Base-by-base conservation (phyloP, 1,284 basidiomycete species). In the Ustilago curta region DNA sequence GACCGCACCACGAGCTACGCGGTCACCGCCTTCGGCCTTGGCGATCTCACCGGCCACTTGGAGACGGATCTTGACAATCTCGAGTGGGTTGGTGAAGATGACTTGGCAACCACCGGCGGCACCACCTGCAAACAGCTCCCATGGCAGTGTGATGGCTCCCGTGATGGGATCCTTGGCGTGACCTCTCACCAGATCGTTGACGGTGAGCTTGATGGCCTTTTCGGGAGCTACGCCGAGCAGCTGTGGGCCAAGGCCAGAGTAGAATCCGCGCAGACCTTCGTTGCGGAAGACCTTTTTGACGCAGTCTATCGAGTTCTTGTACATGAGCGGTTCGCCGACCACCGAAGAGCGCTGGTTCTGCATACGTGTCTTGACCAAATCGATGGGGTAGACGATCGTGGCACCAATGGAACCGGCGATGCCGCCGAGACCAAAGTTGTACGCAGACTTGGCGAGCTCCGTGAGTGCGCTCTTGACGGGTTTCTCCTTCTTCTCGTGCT, bases 181-280 rank as follows among this genome's bases (percentile, higher is more conserved):
- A 19, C 90, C 88, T 58, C 96, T 91, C 37, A 99, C 89, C 56
- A 97, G 87, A 83, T 98, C 96, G 87, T 99, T 99, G 73, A 99
- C 91, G 3, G 96, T 97, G 19, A 88, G 85, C 84, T 99, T 97
- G 87, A 97, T 96, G 12, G 94, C 94, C 87, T 97, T 99, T 86
- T 99, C 96, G 14, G 96, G 96, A 14, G 96, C 97, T 44, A 99
- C 96, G 82, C 96, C 96, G 76, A 99, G 89, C 59, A 99, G 89
- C 84, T 99, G 96, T 42, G 96, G 96, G 8, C 94, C 91, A 54
- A 99, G 90, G 61, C 96, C 96, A 43, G 95, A 91, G 87, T 99
- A 99, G 87, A 99, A 99, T 8, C 95, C 97, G n/a, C 80, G 77
- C 8, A 93, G 68, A 78, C 96, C 95, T 87, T 99, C 96, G 85